Evolutionary conservation across 192 early-diverging fungal genomes (phyloP), one percentile per base, ranked within the genome.

Genomic region (Gamsiella multidivaricata): DNA sequence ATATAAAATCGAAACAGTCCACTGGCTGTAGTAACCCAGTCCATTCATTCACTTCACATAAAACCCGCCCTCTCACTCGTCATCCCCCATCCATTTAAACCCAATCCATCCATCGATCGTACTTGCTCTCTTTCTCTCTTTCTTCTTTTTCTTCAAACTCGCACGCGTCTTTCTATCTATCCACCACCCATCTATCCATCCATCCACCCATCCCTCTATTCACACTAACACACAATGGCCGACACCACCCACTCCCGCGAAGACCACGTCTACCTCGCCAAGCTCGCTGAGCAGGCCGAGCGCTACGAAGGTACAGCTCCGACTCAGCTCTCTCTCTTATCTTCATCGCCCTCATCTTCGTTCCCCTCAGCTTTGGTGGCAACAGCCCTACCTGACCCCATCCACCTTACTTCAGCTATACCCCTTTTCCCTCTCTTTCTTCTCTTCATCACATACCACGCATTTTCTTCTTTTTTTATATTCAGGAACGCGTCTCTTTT

Each of bases 271-370:
- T 98, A 96, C 90, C 94, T 96, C 91, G 97, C 97, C 86, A 97
- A 97, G 92, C 93, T 98, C 80, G 93, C 96, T 70, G 97, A 98
- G 88, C 97, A 98, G 85, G 97, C 97, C 68, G 97, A 98, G 87
- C 92, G 97, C 76, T 98, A 98, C 84, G 97, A 98, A 82, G 96
- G 96, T 97, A 89, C 22, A 41, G 26, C 46, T n/a, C n/a, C n/a
- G n/a, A n/a, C 10, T 41, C 37, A 26, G 43, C 42, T 0, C 28
- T 29, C 34, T 41, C 66, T 33, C 11, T 31, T 29, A 3, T 59
- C 36, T 11, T 69, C 34, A 18, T 34, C 36, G n/a, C 47, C 15
- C 31, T 25, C 25, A 2, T 9, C 23, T 4, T 11, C 23, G 18
- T 56, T 22, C 17, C n/a, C 10, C 45, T 7, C 39, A 14, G 14